Conservation (phyloP, 805 yeast species). For the Tetrapisispora arboricola region DNA sequence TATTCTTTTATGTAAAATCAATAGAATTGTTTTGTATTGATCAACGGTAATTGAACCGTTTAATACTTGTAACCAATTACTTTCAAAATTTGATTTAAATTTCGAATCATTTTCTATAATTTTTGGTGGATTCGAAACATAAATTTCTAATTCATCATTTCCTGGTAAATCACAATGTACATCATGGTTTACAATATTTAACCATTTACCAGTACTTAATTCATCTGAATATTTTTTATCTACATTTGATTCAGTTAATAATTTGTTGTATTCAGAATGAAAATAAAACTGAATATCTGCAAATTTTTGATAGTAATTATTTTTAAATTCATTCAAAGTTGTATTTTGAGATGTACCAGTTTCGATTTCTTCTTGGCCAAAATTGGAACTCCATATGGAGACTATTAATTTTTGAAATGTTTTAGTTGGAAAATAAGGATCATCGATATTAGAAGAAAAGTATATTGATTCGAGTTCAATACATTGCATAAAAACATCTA, state of each 20-base stretch:
- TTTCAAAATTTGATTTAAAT: conserved; percentile 61
- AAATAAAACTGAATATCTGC: conserved; percentile 78
- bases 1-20: conserved; percentile 70
- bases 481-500: conserved; percentile 46
- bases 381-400: conserved; percentile 26
- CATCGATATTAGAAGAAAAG: conserved; percentile 40
- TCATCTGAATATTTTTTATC: conserved; percentile 10
- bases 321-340: conserved; percentile 45
- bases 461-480: conserved; percentile 45
- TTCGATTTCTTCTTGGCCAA: conserved; percentile 31
- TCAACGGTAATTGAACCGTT: conserved; percentile 34
- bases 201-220: conserved; percentile 30
- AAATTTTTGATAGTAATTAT: conserved; percentile 42
- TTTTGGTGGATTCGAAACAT: conserved; percentile 39
- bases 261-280: conserved; percentile 38
- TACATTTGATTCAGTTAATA: conserved; percentile 20
- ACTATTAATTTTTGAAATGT: conserved; percentile 36
- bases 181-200: conserved; percentile 31
- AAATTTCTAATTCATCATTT: conserved; percentile 29
- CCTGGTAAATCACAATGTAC: conserved; percentile 24
- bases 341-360: conserved; percentile 36
- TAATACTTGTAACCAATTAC: conserved; percentile 51
- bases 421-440: conserved; percentile 54
- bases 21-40: conserved; percentile 62
- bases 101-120: conserved; percentile 31